A percentile compares a stretch with the other conserved stretches of the same genome.
Conservation (phyloP, 805 yeast species). For the Yarrowia alimentaria region DNA sequence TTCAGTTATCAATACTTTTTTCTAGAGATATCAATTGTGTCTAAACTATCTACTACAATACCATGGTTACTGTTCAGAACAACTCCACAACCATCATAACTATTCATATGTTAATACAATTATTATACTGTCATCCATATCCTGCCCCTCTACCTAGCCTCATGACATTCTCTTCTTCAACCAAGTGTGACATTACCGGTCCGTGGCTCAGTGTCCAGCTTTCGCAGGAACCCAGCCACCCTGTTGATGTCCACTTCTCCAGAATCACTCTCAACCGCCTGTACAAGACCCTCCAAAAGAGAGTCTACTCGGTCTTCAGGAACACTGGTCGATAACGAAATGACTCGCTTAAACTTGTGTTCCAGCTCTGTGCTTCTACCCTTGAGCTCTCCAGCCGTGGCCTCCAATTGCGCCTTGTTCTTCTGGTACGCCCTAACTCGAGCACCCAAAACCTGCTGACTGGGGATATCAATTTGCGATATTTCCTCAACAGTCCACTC, state of each 20-base stretch:
- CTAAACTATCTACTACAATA: too few relatives aligned
- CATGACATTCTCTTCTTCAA: too few relatives aligned
- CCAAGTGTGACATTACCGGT: too few relatives aligned
- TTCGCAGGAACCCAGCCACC: constrained; percentile 54
- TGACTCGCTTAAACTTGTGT: constrained; percentile 79
- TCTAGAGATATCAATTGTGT: too few relatives aligned
- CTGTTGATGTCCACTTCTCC: constrained; percentile 61
- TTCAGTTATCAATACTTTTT: too few relatives aligned
- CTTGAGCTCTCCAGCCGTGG: constrained; percentile 53
- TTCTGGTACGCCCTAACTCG: constrained; percentile 75
- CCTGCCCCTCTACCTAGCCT: too few relatives aligned
- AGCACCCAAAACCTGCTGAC: constrained; percentile 59
- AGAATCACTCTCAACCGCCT: constrained; percentile 87
- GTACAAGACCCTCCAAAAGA: constrained; percentile 77
- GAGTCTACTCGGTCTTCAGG: constrained; percentile 76
- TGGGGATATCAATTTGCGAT: constrained; percentile 45
- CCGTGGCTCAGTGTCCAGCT: constrained; percentile 46
- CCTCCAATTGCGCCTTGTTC: constrained; percentile 58
- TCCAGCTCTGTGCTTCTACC: constrained; percentile 59
- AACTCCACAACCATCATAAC: too few relatives aligned
- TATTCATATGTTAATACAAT: too few relatives aligned
- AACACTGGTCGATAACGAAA: constrained; percentile 85
- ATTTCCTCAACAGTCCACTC: constrained; percentile 7
- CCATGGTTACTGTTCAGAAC: too few relatives aligned
- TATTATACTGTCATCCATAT: too few relatives aligned